These are phyloP conservation scores for Sporothrix dimorphospora DNA, from an alignment of 2,329 filamentous ascomycete genomes.

Conservation along the genomic window DNA sequence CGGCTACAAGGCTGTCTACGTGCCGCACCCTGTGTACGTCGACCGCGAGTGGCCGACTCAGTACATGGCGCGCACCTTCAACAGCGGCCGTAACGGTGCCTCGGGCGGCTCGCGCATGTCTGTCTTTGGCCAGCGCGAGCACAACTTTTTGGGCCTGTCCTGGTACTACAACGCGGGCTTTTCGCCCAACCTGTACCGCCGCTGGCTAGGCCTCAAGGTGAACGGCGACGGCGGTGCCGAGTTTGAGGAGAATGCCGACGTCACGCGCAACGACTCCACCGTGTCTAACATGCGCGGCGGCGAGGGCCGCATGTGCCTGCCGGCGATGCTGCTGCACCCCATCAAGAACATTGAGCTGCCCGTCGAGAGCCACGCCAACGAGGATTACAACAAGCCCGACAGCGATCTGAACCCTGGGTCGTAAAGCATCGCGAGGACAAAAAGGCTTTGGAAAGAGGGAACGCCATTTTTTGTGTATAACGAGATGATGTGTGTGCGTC, in stretches of 20 bases:
- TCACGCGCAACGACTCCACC: constrained; percentile 52
- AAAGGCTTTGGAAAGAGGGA: not conserved
- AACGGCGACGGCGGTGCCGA: constrained; percentile 78
- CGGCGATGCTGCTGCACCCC: constrained; percentile 86
- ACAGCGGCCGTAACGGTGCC: constrained; percentile 74
- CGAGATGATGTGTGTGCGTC: not conserved
- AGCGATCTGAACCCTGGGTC: constrained; percentile 56
- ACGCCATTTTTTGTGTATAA: constrained; percentile 12
- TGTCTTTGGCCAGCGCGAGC: constrained; percentile 81
- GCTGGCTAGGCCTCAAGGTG: constrained; percentile 83
- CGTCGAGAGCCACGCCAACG: constrained; percentile 59
- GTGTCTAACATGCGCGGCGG: constrained; percentile 63
- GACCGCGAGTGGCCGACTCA: constrained; percentile 83
- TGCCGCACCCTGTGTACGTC: constrained; percentile 84
- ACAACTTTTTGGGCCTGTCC: constrained; percentile 82
- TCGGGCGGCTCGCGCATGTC: constrained; percentile 73
- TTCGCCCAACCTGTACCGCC: constrained; percentile 75
- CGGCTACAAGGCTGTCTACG: constrained; percentile 89
- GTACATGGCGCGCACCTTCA: constrained; percentile 78
- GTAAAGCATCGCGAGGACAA: constrained; percentile 34
- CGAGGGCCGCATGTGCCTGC: constrained; percentile 87
- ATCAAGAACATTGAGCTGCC: constrained; percentile 75
- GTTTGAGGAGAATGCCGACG: constrained; percentile 65
- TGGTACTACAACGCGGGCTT: constrained; percentile 94
- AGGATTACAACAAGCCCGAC: constrained; percentile 51